phyloP scores from a whole-genome alignment of 768 basidiomycete species.

The Leccinum rimulosum region DNA sequence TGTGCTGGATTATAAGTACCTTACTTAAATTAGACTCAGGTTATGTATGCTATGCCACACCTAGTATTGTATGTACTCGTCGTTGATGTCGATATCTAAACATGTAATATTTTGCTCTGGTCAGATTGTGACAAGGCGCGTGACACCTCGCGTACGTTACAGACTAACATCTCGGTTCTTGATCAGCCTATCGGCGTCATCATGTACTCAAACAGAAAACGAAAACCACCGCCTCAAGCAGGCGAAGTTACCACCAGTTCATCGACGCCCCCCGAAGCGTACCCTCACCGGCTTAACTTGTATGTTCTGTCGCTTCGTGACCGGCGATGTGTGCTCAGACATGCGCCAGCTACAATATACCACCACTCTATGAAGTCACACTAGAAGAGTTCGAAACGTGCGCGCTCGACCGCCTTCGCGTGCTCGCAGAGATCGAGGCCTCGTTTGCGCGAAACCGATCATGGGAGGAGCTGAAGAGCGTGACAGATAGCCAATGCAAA shows the following conservation, averaged over 20 bases:
- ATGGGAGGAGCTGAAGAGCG: conserved; percentile 70
- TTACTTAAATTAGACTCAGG: conserved; percentile 24
- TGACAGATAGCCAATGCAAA: conserved; percentile 60
- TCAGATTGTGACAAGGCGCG: conserved; percentile 18
- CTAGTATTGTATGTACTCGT: conserved; percentile 26
- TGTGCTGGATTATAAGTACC: conserved; percentile 15
- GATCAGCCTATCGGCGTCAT: neutral
- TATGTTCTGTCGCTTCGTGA: conserved; percentile 35
- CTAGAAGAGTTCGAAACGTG: conserved; percentile 93
- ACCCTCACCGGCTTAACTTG: conserved; percentile 81
- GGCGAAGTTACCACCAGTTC: neutral
- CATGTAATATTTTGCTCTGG: neutral
- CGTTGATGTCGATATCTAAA: conserved; percentile 17
- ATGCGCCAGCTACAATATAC: conserved; percentile 72
- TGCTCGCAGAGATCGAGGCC: conserved; percentile 90
- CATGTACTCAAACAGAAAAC: conserved; percentile 25
- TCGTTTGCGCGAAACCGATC: conserved; percentile 79
- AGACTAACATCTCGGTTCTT: neutral
- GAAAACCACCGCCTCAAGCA: conserved; percentile 2
- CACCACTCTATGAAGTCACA: conserved; percentile 85
- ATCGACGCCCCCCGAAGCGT: conserved; percentile 25
- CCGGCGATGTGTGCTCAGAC: conserved; percentile 5
- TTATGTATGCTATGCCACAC: conserved; percentile 32
- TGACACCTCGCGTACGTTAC: conserved; percentile 28
- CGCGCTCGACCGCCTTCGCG: conserved; percentile 83